Evolutionary conservation across 495 filamentous ascomycete genomes (phyloP).

Genomic region (Aspergillus taichungensis): DNA sequence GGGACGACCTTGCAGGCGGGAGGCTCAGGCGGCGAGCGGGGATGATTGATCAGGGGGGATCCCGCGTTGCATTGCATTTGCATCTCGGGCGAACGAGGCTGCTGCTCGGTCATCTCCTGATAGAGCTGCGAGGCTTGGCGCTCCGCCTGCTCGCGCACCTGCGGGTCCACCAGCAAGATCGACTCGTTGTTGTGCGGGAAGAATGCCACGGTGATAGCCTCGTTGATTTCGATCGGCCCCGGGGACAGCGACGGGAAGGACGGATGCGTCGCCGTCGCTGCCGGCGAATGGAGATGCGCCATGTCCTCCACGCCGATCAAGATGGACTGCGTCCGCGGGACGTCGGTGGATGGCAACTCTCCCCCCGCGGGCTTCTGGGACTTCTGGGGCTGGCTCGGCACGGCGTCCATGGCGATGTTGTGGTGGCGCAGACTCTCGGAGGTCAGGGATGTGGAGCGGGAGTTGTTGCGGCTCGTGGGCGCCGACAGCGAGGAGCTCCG

Average conservation of each 20-base stretch:
- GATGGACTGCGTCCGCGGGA: slow-evolving; percentile 18
- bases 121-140: slow-evolving; percentile 14
- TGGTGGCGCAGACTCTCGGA: slow-evolving; percentile 57
- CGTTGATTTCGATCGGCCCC: slow-evolving; percentile 47
- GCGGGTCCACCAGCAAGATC: slow-evolving; percentile 67
- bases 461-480: slow-evolving; percentile 59
- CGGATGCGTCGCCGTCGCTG: slow-evolving; percentile 35
- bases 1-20: slow-evolving; percentile 68
- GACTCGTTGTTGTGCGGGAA: slow-evolving; percentile 85
- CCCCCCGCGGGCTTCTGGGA: no score
- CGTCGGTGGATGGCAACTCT: slow-evolving; percentile 1
- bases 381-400: no score
- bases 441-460: slow-evolving; percentile 57
- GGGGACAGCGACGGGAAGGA: slow-evolving; percentile 45
- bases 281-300: slow-evolving; percentile 34
- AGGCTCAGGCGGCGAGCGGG: slow-evolving; percentile 59
- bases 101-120: slow-evolving; percentile 10
- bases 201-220: slow-evolving; percentile 74
- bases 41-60: slow-evolving; percentile 71
- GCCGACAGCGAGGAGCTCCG: slow-evolving; percentile 62
- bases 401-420: slow-evolving; percentile 33
- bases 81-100: slow-evolving; percentile 29
- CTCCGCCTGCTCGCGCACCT: slow-evolving; percentile 27
- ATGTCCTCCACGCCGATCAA: slow-evolving; percentile 27
- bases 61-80: slow-evolving; percentile 41